Conservation (phyloP, 257 asterid genomes). For the Solanum neorickii region DNA sequence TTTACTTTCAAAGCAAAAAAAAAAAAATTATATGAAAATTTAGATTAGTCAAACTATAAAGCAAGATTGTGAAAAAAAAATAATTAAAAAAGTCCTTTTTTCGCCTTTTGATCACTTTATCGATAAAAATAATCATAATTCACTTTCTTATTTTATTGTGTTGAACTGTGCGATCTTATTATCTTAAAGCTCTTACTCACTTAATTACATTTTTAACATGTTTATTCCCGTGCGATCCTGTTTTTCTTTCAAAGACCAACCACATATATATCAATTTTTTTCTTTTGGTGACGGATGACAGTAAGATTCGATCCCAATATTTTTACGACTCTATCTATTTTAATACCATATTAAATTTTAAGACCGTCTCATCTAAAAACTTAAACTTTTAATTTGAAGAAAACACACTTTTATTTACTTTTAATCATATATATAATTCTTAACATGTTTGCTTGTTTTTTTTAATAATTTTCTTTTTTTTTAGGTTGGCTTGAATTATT, state of each 20-base stretch:
- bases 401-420: background rate
- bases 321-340: too few relatives aligned
- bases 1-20: background rate
- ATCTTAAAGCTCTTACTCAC: background rate
- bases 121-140: too few relatives aligned
- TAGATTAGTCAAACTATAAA: background rate
- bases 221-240: too few relatives aligned
- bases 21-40: background rate
- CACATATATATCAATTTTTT: too few relatives aligned
- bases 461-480: background rate
- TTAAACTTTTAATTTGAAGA: background rate
- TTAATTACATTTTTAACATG: background rate
- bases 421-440: background rate
- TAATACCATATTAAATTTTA: too few relatives aligned
- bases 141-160: background rate
- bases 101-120: background rate
- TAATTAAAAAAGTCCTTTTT: background rate
- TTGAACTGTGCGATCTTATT: background rate
- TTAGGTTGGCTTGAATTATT: constrained; percentile 1
- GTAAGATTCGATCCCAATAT: too few relatives aligned
- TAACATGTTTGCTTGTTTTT: background rate
- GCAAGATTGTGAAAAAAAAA: background rate
- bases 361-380: too few relatives aligned
- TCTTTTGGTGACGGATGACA: too few relatives aligned
- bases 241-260: too few relatives aligned